Evolutionary conservation across 176 grass and related monocot species (phyloP), one percentile per base, ranked within the genome.

Genomic region (Carex pumila): DNA sequence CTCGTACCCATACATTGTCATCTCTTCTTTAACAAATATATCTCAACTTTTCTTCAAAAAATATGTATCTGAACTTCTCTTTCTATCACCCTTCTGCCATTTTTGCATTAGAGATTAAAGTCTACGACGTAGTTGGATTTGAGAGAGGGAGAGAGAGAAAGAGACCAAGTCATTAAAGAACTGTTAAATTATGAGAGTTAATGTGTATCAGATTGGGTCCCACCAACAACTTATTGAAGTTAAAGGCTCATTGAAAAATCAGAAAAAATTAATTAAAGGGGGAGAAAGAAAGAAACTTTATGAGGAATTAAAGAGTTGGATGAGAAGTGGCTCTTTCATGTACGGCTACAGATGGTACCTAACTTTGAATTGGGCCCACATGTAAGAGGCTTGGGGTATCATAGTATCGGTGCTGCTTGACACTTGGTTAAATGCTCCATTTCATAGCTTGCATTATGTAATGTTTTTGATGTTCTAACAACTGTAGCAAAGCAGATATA

Each of bases 1-100:
- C 86, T 88, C 70, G 90, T 90, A 86, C 62, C 92, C 87, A 14
- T 89, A 89, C 82, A 92, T 90, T 68, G 88, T 86, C 92, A 98
- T 98, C 64, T 88, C 73, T 10, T 84, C 84, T 85, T 8, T 53
- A 43, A n/a, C 31, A 65, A 65, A 29, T 30, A 66, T 82, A 36
- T 41, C 34, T 55, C 58, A 21, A 47, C 60, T 79, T 49, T 61
- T 85, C 52, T 80, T 52, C 47, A 50, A 50, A 50, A 12, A 50
- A 3, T 3, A 50, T 50, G 1, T 7, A 50, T 12, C 8, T 50
- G 9, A 12, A 12, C 47, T 30, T 31, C 59, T 70, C 81, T 59
- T 64, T 70, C 31, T 47, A 43, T 65, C 36, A 65, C 50, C n/a
- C 22, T 87, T 66, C 76, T 37, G 55, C 81, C 84, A 86, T 90